phyloP scores from a whole-genome alignment of 1,284 basidiomycete species.

The Crepidotus sp. region DNA sequence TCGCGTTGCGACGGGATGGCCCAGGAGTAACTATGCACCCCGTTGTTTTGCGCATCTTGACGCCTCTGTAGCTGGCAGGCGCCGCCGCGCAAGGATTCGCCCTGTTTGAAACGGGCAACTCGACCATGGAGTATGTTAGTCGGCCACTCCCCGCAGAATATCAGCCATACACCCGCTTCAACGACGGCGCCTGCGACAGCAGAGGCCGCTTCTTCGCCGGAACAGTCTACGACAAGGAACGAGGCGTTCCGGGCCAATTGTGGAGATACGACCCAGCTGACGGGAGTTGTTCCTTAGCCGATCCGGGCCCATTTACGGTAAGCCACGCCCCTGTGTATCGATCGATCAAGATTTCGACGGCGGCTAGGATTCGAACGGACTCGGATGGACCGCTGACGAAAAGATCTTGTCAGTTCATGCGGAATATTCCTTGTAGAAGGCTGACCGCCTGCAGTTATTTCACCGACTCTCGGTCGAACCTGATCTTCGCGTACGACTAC shows the following conservation, averaged over 20 bases:
- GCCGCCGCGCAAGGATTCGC: slow-evolving; percentile 46
- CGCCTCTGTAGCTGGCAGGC: slow-evolving; percentile 40
- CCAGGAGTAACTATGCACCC: slow-evolving; percentile 32
- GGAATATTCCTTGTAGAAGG: too few species aligned
- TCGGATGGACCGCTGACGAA: slow-evolving; percentile 56
- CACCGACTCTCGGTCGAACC: slow-evolving; percentile 54
- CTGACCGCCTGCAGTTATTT: slow-evolving; percentile 41
- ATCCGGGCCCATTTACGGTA: slow-evolving; percentile 60
- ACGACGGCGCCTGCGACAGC: slow-evolving; percentile 61
- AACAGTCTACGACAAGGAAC: slow-evolving; percentile 43
- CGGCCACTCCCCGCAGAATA: slow-evolving; percentile 39
- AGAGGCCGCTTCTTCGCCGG: slow-evolving; percentile 59
- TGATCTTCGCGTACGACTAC: slow-evolving; percentile 61
- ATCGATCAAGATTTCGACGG: background rate
- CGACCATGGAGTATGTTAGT: slow-evolving; percentile 37
- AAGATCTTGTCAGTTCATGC: slow-evolving; percentile 41
- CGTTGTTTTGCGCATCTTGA: slow-evolving; percentile 6
- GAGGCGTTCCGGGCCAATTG: slow-evolving; percentile 45
- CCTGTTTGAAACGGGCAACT: slow-evolving; percentile 33
- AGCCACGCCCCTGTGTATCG: slow-evolving; percentile 14
- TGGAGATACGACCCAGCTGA: slow-evolving; percentile 50
- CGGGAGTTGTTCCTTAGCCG: slow-evolving; percentile 40
- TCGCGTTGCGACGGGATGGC: slow-evolving; percentile 39
- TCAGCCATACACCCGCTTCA: slow-evolving; percentile 45
- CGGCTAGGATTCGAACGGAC: slow-evolving; percentile 51